Conservation (phyloP, 257 asterid species). For the Solanum sitiens region DNA sequence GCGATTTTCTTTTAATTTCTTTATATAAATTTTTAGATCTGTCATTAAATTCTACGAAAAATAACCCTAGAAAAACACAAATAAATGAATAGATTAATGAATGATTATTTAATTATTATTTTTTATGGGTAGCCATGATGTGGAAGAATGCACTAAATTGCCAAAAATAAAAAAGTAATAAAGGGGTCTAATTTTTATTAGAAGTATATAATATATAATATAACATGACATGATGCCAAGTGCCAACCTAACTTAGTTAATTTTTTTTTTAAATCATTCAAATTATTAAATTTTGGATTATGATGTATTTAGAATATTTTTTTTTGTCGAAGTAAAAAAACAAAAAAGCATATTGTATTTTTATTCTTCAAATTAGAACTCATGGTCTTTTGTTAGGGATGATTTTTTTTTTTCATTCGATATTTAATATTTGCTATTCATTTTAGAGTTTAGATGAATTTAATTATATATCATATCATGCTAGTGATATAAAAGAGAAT, state of each 20-base stretch:
- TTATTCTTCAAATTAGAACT: too few species aligned
- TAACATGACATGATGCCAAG: neutral
- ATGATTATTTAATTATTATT: neutral
- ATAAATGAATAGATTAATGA: neutral
- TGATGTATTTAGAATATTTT: neutral
- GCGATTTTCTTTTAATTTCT: neutral
- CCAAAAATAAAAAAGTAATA: neutral
- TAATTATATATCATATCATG: neutral
- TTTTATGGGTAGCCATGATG: neutral
- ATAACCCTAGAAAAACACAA: neutral
- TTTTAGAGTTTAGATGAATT: too few species aligned
- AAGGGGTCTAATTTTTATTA: neutral
- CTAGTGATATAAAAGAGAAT: too few species aligned
- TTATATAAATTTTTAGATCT: neutral
- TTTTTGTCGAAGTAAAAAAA: too few species aligned
- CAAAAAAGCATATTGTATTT: too few species aligned
- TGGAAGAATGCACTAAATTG: neutral
- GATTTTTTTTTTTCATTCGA: too few species aligned
- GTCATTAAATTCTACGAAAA: neutral
- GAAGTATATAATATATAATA: neutral
- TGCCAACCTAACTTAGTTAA: neutral
- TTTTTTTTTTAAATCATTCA: neutral
- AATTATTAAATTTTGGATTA: neutral
- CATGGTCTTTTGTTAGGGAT: fast-evolving
- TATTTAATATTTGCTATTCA: too few species aligned